Evolutionary conservation across 352 stramenopile species (phyloP).

Genomic region (Paralagenidium karlingii): DNA sequence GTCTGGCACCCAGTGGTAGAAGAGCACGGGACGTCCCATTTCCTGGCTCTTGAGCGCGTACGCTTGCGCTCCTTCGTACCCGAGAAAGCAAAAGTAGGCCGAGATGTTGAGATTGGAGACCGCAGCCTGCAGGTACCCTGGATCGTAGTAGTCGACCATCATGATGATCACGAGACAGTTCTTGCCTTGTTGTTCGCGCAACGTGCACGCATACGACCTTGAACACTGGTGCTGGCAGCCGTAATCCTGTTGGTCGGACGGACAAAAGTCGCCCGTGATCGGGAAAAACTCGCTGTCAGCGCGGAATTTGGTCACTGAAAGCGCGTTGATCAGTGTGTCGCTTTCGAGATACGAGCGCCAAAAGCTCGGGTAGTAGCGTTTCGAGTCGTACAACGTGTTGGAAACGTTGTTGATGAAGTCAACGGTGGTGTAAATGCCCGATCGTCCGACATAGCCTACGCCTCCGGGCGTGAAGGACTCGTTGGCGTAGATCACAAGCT

Average conservation of each 20-base stretch:
- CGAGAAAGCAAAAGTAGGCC: constrained; percentile 53
- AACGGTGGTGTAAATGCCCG: constrained; percentile 23
- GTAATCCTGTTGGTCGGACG: constrained; percentile 13
- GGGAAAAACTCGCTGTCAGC: constrained; percentile 11
- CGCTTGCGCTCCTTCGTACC: constrained; percentile 16
- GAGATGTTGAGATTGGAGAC: constrained; percentile 31
- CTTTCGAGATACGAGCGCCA: constrained; percentile 33
- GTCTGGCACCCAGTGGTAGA: constrained; percentile 44
- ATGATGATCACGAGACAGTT: constrained; percentile 32
- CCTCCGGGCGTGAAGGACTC: too few species aligned
- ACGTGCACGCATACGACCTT: constrained; percentile 23
- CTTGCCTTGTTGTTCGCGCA: constrained; percentile 12
- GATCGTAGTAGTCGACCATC: constrained; percentile 28
- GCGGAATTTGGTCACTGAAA: constrained; percentile 13
- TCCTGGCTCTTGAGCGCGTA: constrained; percentile 19
- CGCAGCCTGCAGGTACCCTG: constrained; percentile 21
- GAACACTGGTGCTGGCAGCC: constrained; percentile 35
- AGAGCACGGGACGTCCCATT: constrained; percentile 15
- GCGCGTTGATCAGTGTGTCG: constrained; percentile 17
- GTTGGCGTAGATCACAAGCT: constrained; percentile 26
- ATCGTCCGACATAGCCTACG: constrained; percentile 17
- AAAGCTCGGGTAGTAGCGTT: constrained; percentile 25
- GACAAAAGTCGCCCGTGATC: constrained; percentile 6
- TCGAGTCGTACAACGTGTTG: constrained; percentile 8
- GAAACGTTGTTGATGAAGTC: constrained; percentile 18